Conservation (phyloP, 441 rosid species). For the Adansonia rubrostipa region DNA sequence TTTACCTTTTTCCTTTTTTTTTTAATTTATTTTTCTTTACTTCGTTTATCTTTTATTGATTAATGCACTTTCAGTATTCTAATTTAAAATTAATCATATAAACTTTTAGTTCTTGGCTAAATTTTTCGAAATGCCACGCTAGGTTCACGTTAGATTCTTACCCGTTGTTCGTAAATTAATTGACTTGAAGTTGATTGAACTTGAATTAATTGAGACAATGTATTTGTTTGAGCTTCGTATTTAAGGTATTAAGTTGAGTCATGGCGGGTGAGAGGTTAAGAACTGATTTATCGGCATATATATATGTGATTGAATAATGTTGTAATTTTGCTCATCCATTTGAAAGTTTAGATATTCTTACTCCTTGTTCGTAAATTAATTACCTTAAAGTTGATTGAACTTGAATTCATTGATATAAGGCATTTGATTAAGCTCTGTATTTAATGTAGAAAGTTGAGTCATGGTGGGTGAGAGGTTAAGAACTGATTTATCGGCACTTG, state of each 20-base stretch:
- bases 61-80: not conserved
- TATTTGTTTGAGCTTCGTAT: not conserved
- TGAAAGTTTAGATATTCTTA: not conserved
- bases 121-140: not conserved
- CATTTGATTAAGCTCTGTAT: not conserved
- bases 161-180: conserved; percentile 12
- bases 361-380: conserved; percentile 15
- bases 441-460: conserved; percentile 5
- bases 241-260: conserved; percentile 9
- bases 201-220: not conserved
- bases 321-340: conserved; percentile 21
- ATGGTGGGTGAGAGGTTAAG: not conserved
- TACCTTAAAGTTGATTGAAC: not conserved
- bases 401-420: not conserved
- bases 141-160: conserved; percentile 13
- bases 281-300: not conserved
- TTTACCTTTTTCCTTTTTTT: not conserved
- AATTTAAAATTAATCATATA: not conserved
- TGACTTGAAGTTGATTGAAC: not conserved
- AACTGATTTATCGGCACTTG: not conserved
- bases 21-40: not conserved
- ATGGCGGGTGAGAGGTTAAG: not conserved
- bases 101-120: conserved; percentile 7
- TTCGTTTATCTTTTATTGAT: not conserved
- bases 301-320: conserved; percentile 10